Base-by-base conservation (phyloP, 768 basidiomycete genomes). In the Tulasnella sp. region DNA sequence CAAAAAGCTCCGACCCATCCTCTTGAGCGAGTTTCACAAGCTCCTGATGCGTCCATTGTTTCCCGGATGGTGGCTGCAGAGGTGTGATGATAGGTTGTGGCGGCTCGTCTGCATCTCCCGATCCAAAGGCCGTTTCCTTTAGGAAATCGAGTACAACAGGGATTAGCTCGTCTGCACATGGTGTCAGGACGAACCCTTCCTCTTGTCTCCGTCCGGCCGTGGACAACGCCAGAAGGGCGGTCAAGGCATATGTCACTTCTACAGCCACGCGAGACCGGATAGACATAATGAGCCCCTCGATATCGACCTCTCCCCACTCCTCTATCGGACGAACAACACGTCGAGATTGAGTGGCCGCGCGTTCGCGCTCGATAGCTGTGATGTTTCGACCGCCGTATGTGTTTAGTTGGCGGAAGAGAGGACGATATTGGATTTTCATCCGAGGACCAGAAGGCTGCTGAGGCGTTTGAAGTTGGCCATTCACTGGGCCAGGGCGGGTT, bases 211-310 rank as follows among this genome's bases (percentile, higher is more conserved):
- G 86, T 17, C 86, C 86, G n/a, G 86, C 85, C 1, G 91, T 90
- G 15, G 92, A 91, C 76, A 97, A 84, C 81, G 97, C 85, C 3
- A 91, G 91, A 79, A 98, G 86, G 5, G 93, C 93, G 29, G 95
- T 94, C 79, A 99, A 84, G 5, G 93, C 94, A 81, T 96, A 99
- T 3, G 95, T 91, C 73, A 96, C 84, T 82, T 99, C 97, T 67
- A 89, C 86, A 11, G 90, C 87, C 54, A 98, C 84, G 42, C 96
- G 87, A 42, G 93, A 97, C 39, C 96, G 91, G 52, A 99, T 84
- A 38, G 93, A 93, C 91, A 99, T 91, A n/a, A 90, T 91, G 71
- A 99, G 86, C n/a, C 90, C 90, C 81, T 97, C 96, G 76, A 98
- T 90, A 80, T 99, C 96, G 67, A 81, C 77, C 45, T 75, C 64